Conservation (phyloP, 2,329 filamentous ascomycete species). For the Alternaria infectoria region DNA sequence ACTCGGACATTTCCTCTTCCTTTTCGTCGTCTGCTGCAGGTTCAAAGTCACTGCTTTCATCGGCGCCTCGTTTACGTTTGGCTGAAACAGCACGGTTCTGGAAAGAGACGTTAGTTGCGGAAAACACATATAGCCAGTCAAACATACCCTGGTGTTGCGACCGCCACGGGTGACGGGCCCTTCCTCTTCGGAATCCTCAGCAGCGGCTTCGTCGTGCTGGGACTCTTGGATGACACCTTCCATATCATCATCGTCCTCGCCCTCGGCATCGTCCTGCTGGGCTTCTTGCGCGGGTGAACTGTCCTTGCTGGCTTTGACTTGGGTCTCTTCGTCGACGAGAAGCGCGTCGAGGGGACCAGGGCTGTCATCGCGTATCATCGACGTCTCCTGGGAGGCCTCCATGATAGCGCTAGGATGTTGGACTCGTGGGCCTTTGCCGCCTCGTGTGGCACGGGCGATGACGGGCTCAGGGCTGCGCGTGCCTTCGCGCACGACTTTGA, state of each 20-base stretch:
- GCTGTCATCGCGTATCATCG: conserved; percentile 42
- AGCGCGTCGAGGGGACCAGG: conserved; percentile 41
- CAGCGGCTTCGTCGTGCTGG: conserved; percentile 43
- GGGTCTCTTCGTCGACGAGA: conserved; percentile 44
- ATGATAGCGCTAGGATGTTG: conserved; percentile 57
- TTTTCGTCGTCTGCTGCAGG: conserved; percentile 64
- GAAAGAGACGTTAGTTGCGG: conserved; percentile 16
- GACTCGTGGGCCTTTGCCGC: conserved; percentile 56
- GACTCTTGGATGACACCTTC: conserved; percentile 52
- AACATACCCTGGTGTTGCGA: conserved; percentile 42
- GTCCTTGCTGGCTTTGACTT: conserved; percentile 44
- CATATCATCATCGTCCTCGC: conserved; percentile 38
- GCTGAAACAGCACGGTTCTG: conserved; percentile 40
- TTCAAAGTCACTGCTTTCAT: conserved; percentile 70
- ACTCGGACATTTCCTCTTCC: conserved; percentile 61
- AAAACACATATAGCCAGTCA: conserved; percentile 7
- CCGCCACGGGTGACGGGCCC: conserved; percentile 59
- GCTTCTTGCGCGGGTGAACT: conserved; percentile 40
- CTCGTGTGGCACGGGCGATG: conserved; percentile 51
- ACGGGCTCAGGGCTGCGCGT: conserved; percentile 58
- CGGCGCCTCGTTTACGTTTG: conserved; percentile 50
- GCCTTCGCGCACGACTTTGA: conserved; percentile 59
- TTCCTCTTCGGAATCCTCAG: conserved; percentile 58
- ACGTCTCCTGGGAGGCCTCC: conserved; percentile 61
- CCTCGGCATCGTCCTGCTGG: conserved; percentile 39